Evolutionary conservation across 2,329 filamentous ascomycete species (phyloP).

Genomic region (Microdochium bolleyi): DNA sequence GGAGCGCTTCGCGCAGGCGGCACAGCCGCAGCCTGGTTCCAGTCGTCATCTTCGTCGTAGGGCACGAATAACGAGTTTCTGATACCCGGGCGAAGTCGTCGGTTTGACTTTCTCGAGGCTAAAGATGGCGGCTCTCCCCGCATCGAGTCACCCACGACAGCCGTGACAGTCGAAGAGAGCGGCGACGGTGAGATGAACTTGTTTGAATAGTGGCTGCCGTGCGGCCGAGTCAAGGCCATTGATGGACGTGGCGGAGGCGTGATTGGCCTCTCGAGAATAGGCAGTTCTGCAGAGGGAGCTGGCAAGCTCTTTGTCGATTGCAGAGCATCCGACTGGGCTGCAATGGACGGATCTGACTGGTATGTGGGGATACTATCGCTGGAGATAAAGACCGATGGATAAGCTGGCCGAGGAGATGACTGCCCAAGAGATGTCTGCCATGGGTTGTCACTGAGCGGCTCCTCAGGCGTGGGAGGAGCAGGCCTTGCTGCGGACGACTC

Average conservation of each 20-base stretch:
- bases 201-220: conserved; percentile 31
- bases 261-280: conserved; percentile 16
- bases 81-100: conserved; percentile 40
- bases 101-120: conserved; percentile 32
- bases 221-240: conserved; percentile 21
- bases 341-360: conserved; percentile 15
- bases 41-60: conserved; percentile 28
- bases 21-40: conserved; percentile 9
- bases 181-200: conserved; percentile 52
- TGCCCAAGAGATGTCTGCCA: conserved; percentile 28
- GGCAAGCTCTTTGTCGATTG: conserved; percentile 11
- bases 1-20: conserved; percentile 10
- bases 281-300: conserved; percentile 8
- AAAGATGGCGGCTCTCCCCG: conserved; percentile 32
- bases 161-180: conserved; percentile 49
- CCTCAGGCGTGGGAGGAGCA: conserved; percentile 18
- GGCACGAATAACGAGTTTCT: conserved; percentile 47
- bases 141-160: conserved; percentile 48
- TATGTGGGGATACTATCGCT: conserved; percentile 21
- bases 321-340: conserved; percentile 15
- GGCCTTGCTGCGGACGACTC: conserved; percentile 20
- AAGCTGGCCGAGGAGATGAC: background rate
- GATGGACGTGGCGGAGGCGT: conserved; percentile 17
- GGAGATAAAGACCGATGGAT: conserved; percentile 6
- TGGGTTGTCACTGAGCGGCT: conserved; percentile 32